Base-by-base conservation (phyloP, 2,329 filamentous ascomycete species). In the Colletotrichum neosansevieriae region DNA sequence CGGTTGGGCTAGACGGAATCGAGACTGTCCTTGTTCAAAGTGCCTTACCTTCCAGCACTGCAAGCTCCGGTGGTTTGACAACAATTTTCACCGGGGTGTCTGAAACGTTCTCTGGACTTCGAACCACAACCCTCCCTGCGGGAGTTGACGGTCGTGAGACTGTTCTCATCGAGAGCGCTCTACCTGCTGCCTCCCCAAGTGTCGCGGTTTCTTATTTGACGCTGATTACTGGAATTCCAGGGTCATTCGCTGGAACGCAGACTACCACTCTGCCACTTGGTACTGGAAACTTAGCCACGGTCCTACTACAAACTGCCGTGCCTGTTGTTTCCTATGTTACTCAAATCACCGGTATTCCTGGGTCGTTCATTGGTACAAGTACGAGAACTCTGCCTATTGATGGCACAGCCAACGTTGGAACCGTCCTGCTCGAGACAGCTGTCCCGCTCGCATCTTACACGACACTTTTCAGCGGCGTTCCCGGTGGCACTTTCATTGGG, bases 11-110 rank as follows among this genome's bases (percentile, higher is more conserved):
- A 13, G 38, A 67, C 3, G 63, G 63, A 2, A 19, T 67, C 3
- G 63, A 34, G 9, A 67, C 63, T 2, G 58, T 67, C 5, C 17
- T 67, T 2, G 21, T 67, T 3, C 63, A 67, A 32, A 67, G 58
- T 9, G 63, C 63, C 12, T 19, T 62, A 12, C 49, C 63, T 51
- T 60, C 45, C 17, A 32, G 57, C 44, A 36, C 42, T 32, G 29
- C 57, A 13, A 59, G 24, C 57, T 6, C 29, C 49, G n/a, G 42
- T 44, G 10, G 57, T 19, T 6, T 44, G 57, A 49, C 49, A 12
- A 66, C 63, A 4, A 2, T 51, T 1, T 9, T 60, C 3, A 59
- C 54, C 1, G 62, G 62, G 1, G 29, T 60, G 1, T 45, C 62
- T 1, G 62, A 45, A 3, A 60, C 62, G 0, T 65, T 65, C 36